A percentile compares a stretch with the other conserved stretches of the same genome.
Conservation (phyloP, 306 rosid genomes). For the Cajanus cajan region DNA sequence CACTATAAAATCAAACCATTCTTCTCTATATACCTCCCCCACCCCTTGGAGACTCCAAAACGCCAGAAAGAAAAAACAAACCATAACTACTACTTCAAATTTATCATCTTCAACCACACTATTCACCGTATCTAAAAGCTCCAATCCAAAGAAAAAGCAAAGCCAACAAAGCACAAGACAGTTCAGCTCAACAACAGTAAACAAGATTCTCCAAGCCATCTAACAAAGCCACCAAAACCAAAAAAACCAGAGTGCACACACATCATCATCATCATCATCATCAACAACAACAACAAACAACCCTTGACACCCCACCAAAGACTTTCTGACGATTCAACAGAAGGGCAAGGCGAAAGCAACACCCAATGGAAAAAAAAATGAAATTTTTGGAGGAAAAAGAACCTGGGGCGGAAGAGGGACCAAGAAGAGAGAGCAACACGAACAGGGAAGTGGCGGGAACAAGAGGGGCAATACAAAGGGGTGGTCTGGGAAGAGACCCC, state of each 20-base stretch:
- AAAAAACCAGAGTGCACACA: neutral
- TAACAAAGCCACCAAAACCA: neutral
- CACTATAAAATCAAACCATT: neutral
- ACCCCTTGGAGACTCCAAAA: neutral
- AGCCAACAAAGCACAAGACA: neutral
- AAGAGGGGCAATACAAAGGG: conserved; percentile 59
- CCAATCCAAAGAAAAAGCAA: neutral
- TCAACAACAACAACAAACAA: neutral
- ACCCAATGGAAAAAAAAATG: conserved; percentile 4
- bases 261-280: no score
- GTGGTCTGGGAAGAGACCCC: conserved; percentile 58
- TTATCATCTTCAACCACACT: neutral
- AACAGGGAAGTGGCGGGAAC: conserved; percentile 32
- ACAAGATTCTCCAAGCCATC: neutral
- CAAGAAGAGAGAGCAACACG: conserved; percentile 44
- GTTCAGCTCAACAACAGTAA: neutral
- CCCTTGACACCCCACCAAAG: neutral
- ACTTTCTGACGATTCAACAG: neutral
- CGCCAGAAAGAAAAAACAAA: neutral
- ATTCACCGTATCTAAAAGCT: neutral
- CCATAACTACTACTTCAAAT: neutral
- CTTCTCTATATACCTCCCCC: neutral
- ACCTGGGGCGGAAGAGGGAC: conserved; percentile 56
- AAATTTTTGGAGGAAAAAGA: neutral
- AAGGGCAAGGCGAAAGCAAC: neutral